Percentiles rank a stretch among this genome's conserved stretches.
These are phyloP conservation scores for Neurospora sp. DNA, from an alignment of 2,329 filamentous ascomycete species.

Conservation along the genomic window DNA sequence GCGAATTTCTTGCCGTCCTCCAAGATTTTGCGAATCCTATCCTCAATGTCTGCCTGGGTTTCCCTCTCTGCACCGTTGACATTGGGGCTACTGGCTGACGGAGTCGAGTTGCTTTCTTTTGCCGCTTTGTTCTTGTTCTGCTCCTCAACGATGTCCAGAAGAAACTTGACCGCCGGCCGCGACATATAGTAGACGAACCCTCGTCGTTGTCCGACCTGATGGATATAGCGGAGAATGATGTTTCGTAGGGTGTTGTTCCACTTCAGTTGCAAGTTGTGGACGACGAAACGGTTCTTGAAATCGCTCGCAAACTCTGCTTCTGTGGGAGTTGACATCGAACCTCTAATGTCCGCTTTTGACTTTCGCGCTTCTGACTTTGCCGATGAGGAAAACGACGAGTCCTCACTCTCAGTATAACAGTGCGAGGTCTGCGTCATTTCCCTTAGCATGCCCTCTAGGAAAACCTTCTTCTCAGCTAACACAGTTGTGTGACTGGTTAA, in stretches of 20 bases:
- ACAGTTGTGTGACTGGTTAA: conserved; percentile 45
- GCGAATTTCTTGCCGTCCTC: conserved; percentile 78
- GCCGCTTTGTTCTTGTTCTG: conserved; percentile 61
- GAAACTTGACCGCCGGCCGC: conserved; percentile 90
- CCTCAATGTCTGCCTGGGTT: conserved; percentile 58
- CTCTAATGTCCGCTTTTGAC: conserved; percentile 39
- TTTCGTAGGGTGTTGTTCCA: conserved; percentile 97
- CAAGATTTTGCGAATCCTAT: conserved; percentile 76
- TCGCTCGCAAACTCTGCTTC: conserved; percentile 80
- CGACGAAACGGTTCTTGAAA: conserved; percentile 96
- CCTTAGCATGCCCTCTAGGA: conserved; percentile 47
- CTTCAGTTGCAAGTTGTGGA: conserved; percentile 95
- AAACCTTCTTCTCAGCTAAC: conserved; percentile 46
- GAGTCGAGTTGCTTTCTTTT: conserved; percentile 18
- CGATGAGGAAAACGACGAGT: background rate
- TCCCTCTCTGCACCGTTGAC: conserved; percentile 42
- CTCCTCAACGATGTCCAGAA: conserved; percentile 93
- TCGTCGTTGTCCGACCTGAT: conserved; percentile 90
- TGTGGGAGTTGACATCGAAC: conserved; percentile 55
- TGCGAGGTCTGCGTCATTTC: conserved; percentile 34
- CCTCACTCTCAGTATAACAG: conserved; percentile 16
- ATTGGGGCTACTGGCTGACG: conserved; percentile 24
- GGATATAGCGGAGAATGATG: conserved; percentile 92
- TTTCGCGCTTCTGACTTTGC: background rate
- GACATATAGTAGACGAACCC: conserved; percentile 99